These are phyloP conservation scores for Dipodascus albidus DNA, from an alignment of 805 yeast genomes.

Conservation along the genomic window DNA sequence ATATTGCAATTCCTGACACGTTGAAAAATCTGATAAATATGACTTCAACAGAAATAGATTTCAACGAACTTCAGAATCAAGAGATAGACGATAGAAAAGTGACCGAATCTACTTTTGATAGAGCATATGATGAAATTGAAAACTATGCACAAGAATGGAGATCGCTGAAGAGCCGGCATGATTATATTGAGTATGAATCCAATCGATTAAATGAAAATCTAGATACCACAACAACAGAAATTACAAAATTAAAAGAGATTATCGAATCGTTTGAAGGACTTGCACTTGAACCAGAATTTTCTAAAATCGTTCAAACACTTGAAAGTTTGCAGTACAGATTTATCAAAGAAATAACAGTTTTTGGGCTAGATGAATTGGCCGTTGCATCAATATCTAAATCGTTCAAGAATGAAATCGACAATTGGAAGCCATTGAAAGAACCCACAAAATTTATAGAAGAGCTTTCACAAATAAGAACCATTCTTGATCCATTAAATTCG, in stretches of 20 bases:
- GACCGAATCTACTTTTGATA: not conserved
- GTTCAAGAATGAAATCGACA: conserved; percentile 14
- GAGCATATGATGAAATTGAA: conserved; percentile 3
- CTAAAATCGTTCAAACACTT: not conserved
- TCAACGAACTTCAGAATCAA: conserved; percentile 6
- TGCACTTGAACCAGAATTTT: not conserved
- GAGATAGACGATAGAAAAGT: not conserved
- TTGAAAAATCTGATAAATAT: conserved; percentile 19
- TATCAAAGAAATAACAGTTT: conserved; percentile 10
- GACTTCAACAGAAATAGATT: conserved; percentile 7
- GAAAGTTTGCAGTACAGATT: conserved; percentile 13
- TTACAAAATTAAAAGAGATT: not conserved
- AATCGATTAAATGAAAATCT: conserved; percentile 5
- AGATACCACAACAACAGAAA: conserved; percentile 1
- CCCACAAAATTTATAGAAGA: conserved; percentile 23
- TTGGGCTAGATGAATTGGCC: conserved; percentile 18
- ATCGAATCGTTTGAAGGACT: not conserved
- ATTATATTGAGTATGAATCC: conserved; percentile 14
- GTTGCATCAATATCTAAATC: conserved; percentile 14
- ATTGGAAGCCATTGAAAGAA: conserved; percentile 31
- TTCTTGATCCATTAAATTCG: conserved; percentile 9
- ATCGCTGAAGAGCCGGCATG: conserved; percentile 15
- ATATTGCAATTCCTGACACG: conserved; percentile 19
- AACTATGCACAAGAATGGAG: conserved; percentile 18
- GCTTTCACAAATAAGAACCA: conserved; percentile 21